A percentile compares a stretch with the other conserved stretches of the same genome.
phyloP scores from a whole-genome alignment of 1,284 basidiomycete species.

The Meripilus lineatus region DNA sequence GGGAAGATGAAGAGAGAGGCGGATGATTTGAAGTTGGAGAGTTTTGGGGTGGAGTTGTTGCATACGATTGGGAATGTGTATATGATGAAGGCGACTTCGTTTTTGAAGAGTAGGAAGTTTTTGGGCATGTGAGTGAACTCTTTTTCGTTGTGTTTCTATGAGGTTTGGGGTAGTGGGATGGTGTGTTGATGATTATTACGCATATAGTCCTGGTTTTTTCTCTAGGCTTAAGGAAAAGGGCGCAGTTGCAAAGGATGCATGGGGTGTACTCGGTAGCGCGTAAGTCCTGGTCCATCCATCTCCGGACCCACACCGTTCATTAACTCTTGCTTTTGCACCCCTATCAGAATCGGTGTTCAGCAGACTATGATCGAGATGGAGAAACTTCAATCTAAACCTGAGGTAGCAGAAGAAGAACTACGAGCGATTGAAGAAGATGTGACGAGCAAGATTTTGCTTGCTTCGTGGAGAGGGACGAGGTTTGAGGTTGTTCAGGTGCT shows the following conservation, averaged over 20 bases:
- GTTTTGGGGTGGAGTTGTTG: conserved; percentile 93
- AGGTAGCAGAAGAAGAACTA: conserved; percentile 79
- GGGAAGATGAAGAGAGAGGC: conserved; percentile 81
- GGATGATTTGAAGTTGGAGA: conserved; percentile 96
- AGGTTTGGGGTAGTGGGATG: not conserved
- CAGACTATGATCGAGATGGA: conserved; percentile 83
- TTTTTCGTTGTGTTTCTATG: not conserved
- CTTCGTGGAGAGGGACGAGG: conserved; percentile 92
- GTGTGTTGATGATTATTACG: not conserved
- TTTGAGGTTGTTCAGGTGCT: conserved; percentile 88
- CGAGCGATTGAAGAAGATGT: conserved; percentile 90
- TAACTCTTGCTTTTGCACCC: conserved; percentile 8
- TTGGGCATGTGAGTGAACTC: conserved; percentile 67
- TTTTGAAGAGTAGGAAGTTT: conserved; percentile 89
- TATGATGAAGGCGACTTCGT: conserved; percentile 89
- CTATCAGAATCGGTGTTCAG: conserved; percentile 60
- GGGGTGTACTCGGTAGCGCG: conserved; percentile 92
- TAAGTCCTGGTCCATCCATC: conserved; percentile 34
- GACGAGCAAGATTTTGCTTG: conserved; percentile 93
- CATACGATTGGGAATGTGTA: conserved; percentile 90
- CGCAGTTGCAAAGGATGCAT: conserved; percentile 87
- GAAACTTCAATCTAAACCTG: conserved; percentile 83
- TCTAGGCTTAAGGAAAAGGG: conserved; percentile 95
- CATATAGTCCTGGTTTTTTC: conserved; percentile 82
- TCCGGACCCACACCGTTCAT: conserved; percentile 6